These are phyloP conservation scores for Knufia petricola DNA, from an alignment of 2,329 filamentous ascomycete genomes.

Conservation along the genomic window DNA sequence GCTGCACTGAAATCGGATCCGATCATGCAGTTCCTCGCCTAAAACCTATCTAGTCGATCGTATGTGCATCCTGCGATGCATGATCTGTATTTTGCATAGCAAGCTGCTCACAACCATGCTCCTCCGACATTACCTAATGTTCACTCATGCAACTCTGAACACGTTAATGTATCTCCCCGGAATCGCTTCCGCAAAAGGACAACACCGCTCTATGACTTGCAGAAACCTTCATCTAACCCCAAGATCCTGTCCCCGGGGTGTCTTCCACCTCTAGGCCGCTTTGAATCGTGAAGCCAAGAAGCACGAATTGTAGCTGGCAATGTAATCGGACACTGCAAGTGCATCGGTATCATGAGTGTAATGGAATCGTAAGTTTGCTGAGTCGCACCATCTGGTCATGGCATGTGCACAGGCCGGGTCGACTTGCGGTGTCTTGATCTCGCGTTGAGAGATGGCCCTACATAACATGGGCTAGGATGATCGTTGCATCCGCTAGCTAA, in stretches of 20 bases:
- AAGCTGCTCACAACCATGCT: neutral
- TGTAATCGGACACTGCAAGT: neutral
- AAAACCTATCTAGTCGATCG: constrained; percentile 8
- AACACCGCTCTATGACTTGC: neutral
- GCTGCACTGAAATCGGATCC: neutral
- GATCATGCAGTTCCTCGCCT: constrained; percentile 10
- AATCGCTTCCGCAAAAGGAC: neutral
- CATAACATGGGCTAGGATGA: neutral
- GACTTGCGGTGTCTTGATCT: constrained; percentile 5
- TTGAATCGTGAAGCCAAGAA: no score
- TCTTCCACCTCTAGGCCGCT: no score
- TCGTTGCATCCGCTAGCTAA: constrained; percentile 8
- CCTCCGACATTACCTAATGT: neutral
- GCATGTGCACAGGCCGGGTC: constrained; percentile 4
- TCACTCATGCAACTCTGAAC: neutral
- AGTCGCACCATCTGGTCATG: neutral
- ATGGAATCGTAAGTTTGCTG: constrained; percentile 1
- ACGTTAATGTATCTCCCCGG: neutral
- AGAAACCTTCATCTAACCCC: constrained; percentile 2
- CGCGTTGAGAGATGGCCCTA: constrained; percentile 6
- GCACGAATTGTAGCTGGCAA: no score
- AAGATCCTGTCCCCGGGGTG: no score
- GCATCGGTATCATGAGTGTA: neutral
- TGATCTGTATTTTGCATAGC: constrained; percentile 4
- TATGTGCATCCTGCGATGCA: constrained; percentile 9